phyloP scores from a whole-genome alignment of 805 yeast genomes.

The Torulaspora microellipsoides region DNA sequence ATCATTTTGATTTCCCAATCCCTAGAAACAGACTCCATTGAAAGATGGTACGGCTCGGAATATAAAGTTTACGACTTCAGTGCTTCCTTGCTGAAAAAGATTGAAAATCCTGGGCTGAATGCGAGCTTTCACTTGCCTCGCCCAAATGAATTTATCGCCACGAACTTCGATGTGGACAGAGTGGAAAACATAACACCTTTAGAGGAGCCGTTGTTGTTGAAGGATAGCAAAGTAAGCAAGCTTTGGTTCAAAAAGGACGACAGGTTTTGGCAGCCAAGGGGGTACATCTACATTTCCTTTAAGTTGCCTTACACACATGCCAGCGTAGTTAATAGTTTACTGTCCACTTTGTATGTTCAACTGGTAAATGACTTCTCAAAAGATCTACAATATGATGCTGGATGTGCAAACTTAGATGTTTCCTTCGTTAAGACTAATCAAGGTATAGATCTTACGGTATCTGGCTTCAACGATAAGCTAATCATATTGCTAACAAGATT shows the following conservation, averaged over 20 bases:
- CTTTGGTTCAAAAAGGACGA: slow-evolving; percentile 92
- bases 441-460: slow-evolving; percentile 62
- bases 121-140: slow-evolving; percentile 55
- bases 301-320: slow-evolving; percentile 59
- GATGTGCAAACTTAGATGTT: slow-evolving; percentile 68
- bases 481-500: slow-evolving; percentile 58
- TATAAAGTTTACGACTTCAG: slow-evolving; percentile 50
- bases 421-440: slow-evolving; percentile 56
- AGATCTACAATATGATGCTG: slow-evolving; percentile 78
- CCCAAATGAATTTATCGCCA: slow-evolving; percentile 78
- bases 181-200: slow-evolving; percentile 32
- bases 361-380: slow-evolving; percentile 66
- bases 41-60: slow-evolving; percentile 90
- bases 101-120: slow-evolving; percentile 33
- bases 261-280: slow-evolving; percentile 83
- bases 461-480: slow-evolving; percentile 83
- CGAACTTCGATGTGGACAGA: slow-evolving; percentile 60
- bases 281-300: slow-evolving; percentile 59
- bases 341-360: slow-evolving; percentile 61
- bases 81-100: slow-evolving; percentile 32
- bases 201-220: slow-evolving; percentile 59
- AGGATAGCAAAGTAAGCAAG: slow-evolving; percentile 44
- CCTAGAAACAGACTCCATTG: slow-evolving; percentile 49
- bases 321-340: slow-evolving; percentile 54
- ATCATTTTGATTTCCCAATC: slow-evolving; percentile 50